Percentiles rank a stretch among this genome's conserved stretches.
Conservation (phyloP, 1,284 basidiomycete genomes). For the Stereum hirsutum region DNA sequence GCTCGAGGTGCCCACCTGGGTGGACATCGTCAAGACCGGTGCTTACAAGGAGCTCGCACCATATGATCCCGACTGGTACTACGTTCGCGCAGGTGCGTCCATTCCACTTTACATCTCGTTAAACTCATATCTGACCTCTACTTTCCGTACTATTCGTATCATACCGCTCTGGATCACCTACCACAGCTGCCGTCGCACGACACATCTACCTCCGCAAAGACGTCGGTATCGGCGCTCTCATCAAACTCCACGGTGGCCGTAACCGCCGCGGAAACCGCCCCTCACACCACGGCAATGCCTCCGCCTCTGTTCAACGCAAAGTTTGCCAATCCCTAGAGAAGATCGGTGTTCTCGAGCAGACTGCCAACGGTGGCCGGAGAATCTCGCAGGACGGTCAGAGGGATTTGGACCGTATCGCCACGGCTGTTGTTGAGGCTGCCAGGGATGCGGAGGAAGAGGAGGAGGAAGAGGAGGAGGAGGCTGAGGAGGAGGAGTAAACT, state of each 20-base stretch:
- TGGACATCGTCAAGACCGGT: constrained; percentile 98
- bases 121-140: not conserved
- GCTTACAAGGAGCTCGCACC: constrained; percentile 97
- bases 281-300: constrained; percentile 87
- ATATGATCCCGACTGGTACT: constrained; percentile 99
- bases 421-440: constrained; percentile 85
- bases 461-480: constrained; percentile 80
- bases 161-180: not conserved
- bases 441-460: constrained; percentile 84
- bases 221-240: constrained; percentile 92
- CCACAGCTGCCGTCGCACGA: constrained; percentile 89
- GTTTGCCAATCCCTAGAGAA: constrained; percentile 96
- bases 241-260: constrained; percentile 95
- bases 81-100: constrained; percentile 86
- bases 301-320: constrained; percentile 84
- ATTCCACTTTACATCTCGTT: not conserved
- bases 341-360: constrained; percentile 95
- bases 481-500: constrained; percentile 51
- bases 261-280: constrained; percentile 94
- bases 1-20: constrained; percentile 98
- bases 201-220: constrained; percentile 99
- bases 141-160: constrained; percentile 1
- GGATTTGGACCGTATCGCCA: constrained; percentile 98
- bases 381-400: constrained; percentile 97
- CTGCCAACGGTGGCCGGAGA: constrained; percentile 90